Conservation (phyloP, 78 protist species). For the Diacronema lutheri region DNA sequence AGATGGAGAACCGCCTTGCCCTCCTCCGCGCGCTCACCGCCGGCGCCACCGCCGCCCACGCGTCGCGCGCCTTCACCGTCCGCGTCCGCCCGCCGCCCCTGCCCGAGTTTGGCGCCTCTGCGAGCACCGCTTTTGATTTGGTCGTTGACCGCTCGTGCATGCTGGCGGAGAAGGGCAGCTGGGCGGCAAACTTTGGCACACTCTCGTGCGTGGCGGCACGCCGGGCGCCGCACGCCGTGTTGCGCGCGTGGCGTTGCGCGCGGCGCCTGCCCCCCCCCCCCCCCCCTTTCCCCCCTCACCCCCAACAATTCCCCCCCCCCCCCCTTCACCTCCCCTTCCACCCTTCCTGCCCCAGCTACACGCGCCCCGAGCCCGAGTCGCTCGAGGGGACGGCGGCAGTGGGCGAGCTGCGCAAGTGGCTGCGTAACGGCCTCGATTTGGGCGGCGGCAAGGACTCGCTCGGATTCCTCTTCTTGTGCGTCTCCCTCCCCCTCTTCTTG, state of each 20-base stretch:
- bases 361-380: background rate
- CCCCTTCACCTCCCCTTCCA: too few species aligned
- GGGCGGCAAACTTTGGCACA: background rate
- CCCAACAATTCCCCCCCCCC: background rate
- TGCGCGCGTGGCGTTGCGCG: too few species aligned
- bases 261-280: background rate
- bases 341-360: too few species aligned
- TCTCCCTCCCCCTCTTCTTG: too few species aligned
- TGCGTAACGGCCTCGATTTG: constrained; percentile 15
- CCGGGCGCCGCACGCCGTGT: too few species aligned
- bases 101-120: background rate
- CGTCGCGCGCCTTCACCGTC: background rate
- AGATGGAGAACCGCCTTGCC: too few species aligned
- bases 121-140: constrained; percentile 4
- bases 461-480: constrained; percentile 56
- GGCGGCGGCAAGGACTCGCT: constrained; percentile 34
- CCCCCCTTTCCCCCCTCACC: background rate
- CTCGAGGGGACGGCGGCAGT: constrained; percentile 7
- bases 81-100: too few species aligned
- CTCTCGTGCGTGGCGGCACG: background rate
- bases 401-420: background rate
- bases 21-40: too few species aligned
- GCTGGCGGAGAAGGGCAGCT: background rate
- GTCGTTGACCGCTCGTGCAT: constrained; percentile 30
- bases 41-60: background rate